phyloP scores from a whole-genome alignment of 495 filamentous ascomycete species.

The Penicillium samsonianum region DNA sequence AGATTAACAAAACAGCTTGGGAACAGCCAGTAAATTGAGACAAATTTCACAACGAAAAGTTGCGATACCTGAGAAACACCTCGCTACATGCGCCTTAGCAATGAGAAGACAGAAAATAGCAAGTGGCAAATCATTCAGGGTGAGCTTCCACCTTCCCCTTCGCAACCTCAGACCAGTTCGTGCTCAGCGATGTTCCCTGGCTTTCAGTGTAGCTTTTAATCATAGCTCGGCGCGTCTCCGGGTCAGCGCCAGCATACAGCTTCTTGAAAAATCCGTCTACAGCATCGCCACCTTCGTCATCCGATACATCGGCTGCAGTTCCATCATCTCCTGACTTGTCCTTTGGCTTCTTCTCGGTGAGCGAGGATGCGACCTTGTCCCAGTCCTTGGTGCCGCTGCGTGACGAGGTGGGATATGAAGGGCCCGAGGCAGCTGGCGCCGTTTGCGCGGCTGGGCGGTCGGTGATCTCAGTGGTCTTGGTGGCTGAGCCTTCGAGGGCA shows the following conservation, averaged over 20 bases:
- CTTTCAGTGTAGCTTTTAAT: conserved; percentile 96
- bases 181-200: conserved; percentile 89
- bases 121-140: conserved; percentile 45
- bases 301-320: conserved; percentile 48
- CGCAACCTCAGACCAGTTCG: conserved; percentile 85
- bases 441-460: conserved; percentile 29
- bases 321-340: conserved; percentile 29
- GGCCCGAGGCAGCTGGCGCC: conserved; percentile 38
- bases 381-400: conserved; percentile 83
- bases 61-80: conserved; percentile 13
- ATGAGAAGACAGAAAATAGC: background rate
- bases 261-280: conserved; percentile 90
- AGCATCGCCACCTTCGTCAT: conserved; percentile 66
- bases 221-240: conserved; percentile 88
- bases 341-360: conserved; percentile 50
- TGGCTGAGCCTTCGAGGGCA: conserved; percentile 58
- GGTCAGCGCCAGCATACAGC: conserved; percentile 75
- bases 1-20: background rate
- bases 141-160: conserved; percentile 68
- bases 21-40: background rate
- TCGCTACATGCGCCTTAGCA: conserved; percentile 26
- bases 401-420: conserved; percentile 87
- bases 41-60: background rate
- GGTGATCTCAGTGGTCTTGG: conserved; percentile 28
- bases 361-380: conserved; percentile 72